Evolutionary conservation across 1,284 basidiomycete genomes (phyloP).

Genomic region (Cutaneotrichosporon cavernicola): DNA sequence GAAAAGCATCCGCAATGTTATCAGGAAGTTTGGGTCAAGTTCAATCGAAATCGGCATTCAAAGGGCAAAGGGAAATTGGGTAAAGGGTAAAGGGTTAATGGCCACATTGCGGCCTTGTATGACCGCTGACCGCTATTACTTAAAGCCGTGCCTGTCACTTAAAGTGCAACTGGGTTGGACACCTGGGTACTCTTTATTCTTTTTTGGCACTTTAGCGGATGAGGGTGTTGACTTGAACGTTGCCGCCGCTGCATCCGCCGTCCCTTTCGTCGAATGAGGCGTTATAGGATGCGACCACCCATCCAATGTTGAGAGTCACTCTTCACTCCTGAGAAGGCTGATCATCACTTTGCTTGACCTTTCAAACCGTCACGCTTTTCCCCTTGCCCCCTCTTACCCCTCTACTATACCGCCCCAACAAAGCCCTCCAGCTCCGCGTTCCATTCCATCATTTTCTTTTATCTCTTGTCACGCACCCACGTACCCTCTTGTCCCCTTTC

Average conservation of each 20-base stretch:
- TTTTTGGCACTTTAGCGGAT: no score
- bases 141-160: background rate
- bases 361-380: background rate
- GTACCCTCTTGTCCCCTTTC: background rate
- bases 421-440: no score
- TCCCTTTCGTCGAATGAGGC: no score
- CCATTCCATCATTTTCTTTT: background rate
- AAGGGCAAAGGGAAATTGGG: background rate
- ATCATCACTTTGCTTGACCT: background rate
- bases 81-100: no score
- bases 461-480: background rate
- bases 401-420: no score
- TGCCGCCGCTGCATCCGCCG: no score
- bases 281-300: no score
- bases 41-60: background rate
- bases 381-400: background rate
- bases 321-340: background rate
- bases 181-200: background rate
- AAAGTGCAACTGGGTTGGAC: background rate
- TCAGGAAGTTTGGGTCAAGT: background rate
- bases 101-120: no score
- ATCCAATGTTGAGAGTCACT: background rate
- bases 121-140: no score
- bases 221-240: no score
- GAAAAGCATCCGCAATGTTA: slow-evolving; percentile 2